Percentiles rank a stretch among this genome's conserved stretches.
phyloP scores from a whole-genome alignment of 495 filamentous ascomycete genomes.

The Xylaria intraflava region DNA sequence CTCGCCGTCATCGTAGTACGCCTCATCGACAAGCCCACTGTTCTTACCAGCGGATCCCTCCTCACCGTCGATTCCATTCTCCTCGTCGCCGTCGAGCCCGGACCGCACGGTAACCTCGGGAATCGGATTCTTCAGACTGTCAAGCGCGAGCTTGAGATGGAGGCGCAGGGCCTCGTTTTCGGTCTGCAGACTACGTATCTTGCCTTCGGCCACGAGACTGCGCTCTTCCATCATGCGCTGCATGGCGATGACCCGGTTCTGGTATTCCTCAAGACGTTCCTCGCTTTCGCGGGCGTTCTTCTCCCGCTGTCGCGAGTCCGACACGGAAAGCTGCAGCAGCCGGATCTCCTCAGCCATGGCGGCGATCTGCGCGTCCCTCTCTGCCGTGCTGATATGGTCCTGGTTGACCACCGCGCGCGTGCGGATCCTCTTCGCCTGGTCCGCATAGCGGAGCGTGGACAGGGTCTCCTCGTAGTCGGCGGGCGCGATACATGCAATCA shows the following conservation, averaged over 20 bases:
- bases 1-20: conserved; percentile 39
- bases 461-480: conserved; percentile 97
- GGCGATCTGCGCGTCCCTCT: conserved; percentile 86
- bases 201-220: conserved; percentile 77
- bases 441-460: conserved; percentile 90
- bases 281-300: conserved; percentile 38
- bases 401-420: conserved; percentile 96
- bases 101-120: conserved; percentile 38
- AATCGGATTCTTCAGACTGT: conserved; percentile 85
- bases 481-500: conserved; percentile 96
- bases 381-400: conserved; percentile 75
- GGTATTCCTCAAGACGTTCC: conserved; percentile 62
- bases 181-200: conserved; percentile 76
- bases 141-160: conserved; percentile 79
- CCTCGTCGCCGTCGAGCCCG: conserved; percentile 19
- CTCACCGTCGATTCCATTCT: conserved; percentile 15
- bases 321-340: conserved; percentile 67
- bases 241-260: conserved; percentile 75
- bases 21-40: conserved; percentile 33
- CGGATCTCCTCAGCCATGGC: conserved; percentile 94
- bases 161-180: conserved; percentile 84
- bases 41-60: conserved; percentile 20
- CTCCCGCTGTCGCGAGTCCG: conserved; percentile 43
- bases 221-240: conserved; percentile 92
- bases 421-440: conserved; percentile 95